A percentile compares a stretch with the other conserved stretches of the same genome.
These are phyloP conservation scores for Nakazawaea ambrosiae DNA, from an alignment of 805 yeast species.

Conservation along the genomic window DNA sequence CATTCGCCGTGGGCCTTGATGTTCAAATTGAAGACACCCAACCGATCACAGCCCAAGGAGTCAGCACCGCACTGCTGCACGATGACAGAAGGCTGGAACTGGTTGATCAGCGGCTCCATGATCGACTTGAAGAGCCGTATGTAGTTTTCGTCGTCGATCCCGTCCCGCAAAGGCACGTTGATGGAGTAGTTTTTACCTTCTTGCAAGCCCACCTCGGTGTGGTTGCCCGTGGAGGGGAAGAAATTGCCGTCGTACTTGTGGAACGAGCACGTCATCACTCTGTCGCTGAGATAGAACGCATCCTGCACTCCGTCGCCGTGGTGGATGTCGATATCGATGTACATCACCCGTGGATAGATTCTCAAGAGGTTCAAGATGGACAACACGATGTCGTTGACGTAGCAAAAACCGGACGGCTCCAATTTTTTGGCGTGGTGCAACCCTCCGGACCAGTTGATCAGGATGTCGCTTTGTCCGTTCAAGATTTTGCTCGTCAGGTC, in stretches of 20 bases:
- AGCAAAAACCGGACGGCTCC: constrained; percentile 94
- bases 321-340: constrained; percentile 91
- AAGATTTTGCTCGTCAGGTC: constrained; percentile 86
- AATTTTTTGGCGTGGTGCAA: constrained; percentile 93
- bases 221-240: constrained; percentile 95
- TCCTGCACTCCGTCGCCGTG: constrained; percentile 99
- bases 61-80: constrained; percentile 98
- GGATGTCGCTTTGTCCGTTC: constrained; percentile 85
- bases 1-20: constrained; percentile 95
- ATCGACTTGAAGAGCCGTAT: constrained; percentile 70
- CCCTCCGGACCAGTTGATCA: constrained; percentile 96
- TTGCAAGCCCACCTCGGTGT: constrained; percentile 84
- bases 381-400: constrained; percentile 87
- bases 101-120: constrained; percentile 83
- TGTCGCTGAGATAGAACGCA: constrained; percentile 88
- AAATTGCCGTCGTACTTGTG: constrained; percentile 92
- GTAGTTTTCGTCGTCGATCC: constrained; percentile 90
- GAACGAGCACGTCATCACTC: constrained; percentile 95
- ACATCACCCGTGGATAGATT: constrained; percentile 87
- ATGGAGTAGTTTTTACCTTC: constrained; percentile 83
- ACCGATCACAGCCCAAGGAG: constrained; percentile 84
- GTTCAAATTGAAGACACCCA: constrained; percentile 90
- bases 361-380: constrained; percentile 79
- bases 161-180: constrained; percentile 90
- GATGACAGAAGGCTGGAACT: constrained; percentile 89